Percentiles rank a stretch among this genome's conserved stretches.
phyloP scores from a whole-genome alignment of 2,329 filamentous ascomycete genomes.

The Zalaria obscura region DNA sequence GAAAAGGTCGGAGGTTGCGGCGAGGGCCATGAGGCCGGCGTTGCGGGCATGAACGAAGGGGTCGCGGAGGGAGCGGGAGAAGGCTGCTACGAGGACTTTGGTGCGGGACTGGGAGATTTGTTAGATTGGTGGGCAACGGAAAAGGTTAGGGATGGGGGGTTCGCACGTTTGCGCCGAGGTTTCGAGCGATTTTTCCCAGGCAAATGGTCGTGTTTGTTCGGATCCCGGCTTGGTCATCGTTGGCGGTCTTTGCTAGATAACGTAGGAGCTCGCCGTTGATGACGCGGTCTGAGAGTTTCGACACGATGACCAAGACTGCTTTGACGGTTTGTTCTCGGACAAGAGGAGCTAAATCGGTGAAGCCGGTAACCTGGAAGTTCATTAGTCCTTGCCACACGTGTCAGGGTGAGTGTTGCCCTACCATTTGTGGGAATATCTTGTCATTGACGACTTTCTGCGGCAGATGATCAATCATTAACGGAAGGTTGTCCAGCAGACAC shows the following conservation, averaged over 20 bases:
- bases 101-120: slow-evolving; percentile 46
- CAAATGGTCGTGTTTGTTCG: slow-evolving; percentile 97
- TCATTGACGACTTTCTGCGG: slow-evolving; percentile 84
- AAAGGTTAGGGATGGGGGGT: background rate
- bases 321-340: slow-evolving; percentile 95
- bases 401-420: slow-evolving; percentile 23
- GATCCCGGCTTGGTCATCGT: slow-evolving; percentile 94
- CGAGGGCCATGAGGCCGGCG: slow-evolving; percentile 72
- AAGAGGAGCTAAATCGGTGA: slow-evolving; percentile 79
- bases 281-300: slow-evolving; percentile 79
- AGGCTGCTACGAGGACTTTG: slow-evolving; percentile 88
- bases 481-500: slow-evolving; percentile 76
- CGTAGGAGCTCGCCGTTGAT: slow-evolving; percentile 88
- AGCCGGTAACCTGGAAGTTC: slow-evolving; percentile 60
- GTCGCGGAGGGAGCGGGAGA: slow-evolving; percentile 75
- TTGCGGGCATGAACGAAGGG: slow-evolving; percentile 92
- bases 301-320: slow-evolving; percentile 73
- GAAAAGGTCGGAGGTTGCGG: slow-evolving; percentile 75
- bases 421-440: slow-evolving; percentile 92
- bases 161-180: slow-evolving; percentile 51
- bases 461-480: slow-evolving; percentile 80
- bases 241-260: slow-evolving; percentile 87
- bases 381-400: slow-evolving; percentile 13
- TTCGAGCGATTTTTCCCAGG: slow-evolving; percentile 86
- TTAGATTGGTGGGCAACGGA: slow-evolving; percentile 11